These are phyloP conservation scores for Nicotiana tabacum DNA, from an alignment of 257 asterid species.

Conservation along the genomic window DNA sequence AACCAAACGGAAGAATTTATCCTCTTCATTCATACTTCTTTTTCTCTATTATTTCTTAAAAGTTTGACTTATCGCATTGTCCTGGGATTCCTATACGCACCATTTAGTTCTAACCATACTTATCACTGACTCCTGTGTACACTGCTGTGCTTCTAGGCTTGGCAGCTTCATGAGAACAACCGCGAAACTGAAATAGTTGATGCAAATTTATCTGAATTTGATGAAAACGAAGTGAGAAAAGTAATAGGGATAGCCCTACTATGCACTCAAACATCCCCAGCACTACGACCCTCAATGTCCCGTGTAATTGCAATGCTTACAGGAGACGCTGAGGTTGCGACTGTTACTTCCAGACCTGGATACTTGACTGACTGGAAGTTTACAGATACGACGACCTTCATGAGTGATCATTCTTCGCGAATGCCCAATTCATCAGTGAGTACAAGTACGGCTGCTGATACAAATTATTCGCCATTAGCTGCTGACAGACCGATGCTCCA, in stretches of 20 bases:
- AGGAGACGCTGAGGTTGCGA: conserved; percentile 50
- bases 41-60: neutral
- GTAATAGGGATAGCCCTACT: conserved; percentile 49
- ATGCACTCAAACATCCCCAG: conserved; percentile 65
- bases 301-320: conserved; percentile 67
- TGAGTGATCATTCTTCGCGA: conserved; percentile 15
- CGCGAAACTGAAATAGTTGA: conserved; percentile 44
- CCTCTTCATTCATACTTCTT: neutral
- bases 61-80: neutral
- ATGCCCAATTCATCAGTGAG: conserved; percentile 7
- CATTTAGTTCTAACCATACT: neutral
- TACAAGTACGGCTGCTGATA: conserved; percentile 6
- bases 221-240: conserved; percentile 37
- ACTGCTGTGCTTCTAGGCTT: conserved; percentile 12
- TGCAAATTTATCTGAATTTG: conserved; percentile 24
- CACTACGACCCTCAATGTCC: conserved; percentile 53
- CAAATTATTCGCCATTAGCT: conserved; percentile 25
- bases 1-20: neutral
- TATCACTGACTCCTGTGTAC: neutral
- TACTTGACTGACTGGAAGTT: conserved; percentile 60
- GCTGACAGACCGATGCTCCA: conserved; percentile 32
- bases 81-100: neutral
- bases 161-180: conserved; percentile 39
- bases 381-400: conserved; percentile 31
- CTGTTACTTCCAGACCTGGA: conserved; percentile 46